Base-by-base conservation (phyloP, 257 asterid genomes). In the Craterostigma plantagineum region DNA sequence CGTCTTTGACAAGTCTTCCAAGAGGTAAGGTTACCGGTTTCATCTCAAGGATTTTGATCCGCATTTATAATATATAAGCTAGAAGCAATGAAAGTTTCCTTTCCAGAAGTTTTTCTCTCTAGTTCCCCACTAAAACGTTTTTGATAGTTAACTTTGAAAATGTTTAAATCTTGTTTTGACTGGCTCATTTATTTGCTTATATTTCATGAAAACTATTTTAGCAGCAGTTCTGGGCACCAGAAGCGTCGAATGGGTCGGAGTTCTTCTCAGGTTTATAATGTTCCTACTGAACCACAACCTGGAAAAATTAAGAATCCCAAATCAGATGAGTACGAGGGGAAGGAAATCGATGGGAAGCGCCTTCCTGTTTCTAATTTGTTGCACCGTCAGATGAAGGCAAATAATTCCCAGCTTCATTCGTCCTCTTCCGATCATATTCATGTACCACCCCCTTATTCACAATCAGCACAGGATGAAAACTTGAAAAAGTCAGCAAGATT, bases 361-460 rank as follows among this genome's bases (percentile, higher is more conserved):
- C 43, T 45, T 61, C 58, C 66, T 3, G 55, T 48, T 61, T 42
- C 63, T 14, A 61, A 37, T 68, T 48, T 6, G 2, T 51, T 70
- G 17, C 69, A 62, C 47, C 36, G 51, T 37, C 85, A 62, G 49
- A 16, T 60, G 53, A 79, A 72, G 72, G 63, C 61, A 33, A 76
- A 49, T 55, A 78, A 58, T 44, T 30, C 64, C 39, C 71, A 58
- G 36, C 60, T 87, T 63, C 80, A 90, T 68, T 80, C 94, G n/a
- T 90, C 96, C 44, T 75, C 93, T 33, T 72, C 73, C 33, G 95
- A 90, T 54, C 96, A 94, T 54, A 87, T 90, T 61, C 96, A 90
- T 14, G 99, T 90, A 11, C 99, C 96, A 13, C 77, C 92, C 14
- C 98, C 57, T 49, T 76, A 76, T 61, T 64, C 95, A 47, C 72